A percentile compares a stretch with the other conserved stretches of the same genome.
Evolutionary conservation across 495 filamentous ascomycete species (phyloP).

Genomic region (Xylaria acuta): DNA sequence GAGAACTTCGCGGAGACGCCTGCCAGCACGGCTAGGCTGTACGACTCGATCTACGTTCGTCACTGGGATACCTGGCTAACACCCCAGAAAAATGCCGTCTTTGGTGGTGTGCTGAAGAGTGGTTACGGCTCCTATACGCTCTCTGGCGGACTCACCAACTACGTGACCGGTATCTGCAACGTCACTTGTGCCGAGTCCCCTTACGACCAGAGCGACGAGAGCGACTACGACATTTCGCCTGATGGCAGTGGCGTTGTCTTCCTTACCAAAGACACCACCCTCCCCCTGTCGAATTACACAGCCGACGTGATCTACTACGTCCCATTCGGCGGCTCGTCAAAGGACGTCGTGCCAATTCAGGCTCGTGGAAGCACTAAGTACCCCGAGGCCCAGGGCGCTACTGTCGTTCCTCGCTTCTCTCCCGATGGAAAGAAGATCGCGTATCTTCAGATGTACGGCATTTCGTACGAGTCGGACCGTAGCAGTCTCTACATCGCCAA

Average conservation of each 20-base stretch:
- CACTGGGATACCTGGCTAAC: constrained; percentile 67
- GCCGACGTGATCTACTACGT: constrained; percentile 68
- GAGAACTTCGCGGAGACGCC: constrained; percentile 51
- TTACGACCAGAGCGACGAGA: constrained; percentile 43
- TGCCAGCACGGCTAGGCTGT: constrained; percentile 59
- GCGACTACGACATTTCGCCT: constrained; percentile 51
- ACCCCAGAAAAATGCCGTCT: constrained; percentile 67
- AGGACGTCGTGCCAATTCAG: constrained; percentile 39
- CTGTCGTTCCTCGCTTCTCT: constrained; percentile 68
- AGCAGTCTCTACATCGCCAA: constrained; percentile 64
- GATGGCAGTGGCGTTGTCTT: constrained; percentile 63
- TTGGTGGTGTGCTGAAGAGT: constrained; percentile 63
- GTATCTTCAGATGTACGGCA: constrained; percentile 69
- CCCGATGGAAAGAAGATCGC: constrained; percentile 70
- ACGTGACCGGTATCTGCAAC: constrained; percentile 54
- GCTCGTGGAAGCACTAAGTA: constrained; percentile 46
- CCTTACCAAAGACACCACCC: constrained; percentile 70
- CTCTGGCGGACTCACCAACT: constrained; percentile 52
- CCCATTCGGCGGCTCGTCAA: constrained; percentile 46
- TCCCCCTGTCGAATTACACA: constrained; percentile 72
- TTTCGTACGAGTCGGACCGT: constrained; percentile 78
- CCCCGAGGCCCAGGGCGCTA: constrained; percentile 63
- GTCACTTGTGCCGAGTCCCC: constrained; percentile 56
- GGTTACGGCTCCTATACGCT: constrained; percentile 43
- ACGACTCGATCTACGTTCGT: constrained; percentile 63